Evolutionary conservation across 495 filamentous ascomycete species (phyloP).

Genomic region (Penicillium cosmopolitanum): DNA sequence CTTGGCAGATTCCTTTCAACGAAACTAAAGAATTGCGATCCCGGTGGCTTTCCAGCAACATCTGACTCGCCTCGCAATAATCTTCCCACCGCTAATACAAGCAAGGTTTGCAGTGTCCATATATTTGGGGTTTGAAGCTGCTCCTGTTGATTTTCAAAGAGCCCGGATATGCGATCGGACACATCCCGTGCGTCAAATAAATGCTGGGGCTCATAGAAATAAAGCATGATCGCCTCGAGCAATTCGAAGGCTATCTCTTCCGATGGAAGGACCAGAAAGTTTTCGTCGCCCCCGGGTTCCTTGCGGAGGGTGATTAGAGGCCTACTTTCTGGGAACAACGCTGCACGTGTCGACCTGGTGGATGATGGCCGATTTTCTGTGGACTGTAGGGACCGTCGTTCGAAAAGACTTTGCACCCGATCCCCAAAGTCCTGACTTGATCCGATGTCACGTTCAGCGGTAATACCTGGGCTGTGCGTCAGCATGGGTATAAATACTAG

Average conservation of each 20-base stretch:
- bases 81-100: conserved; percentile 14
- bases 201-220: conserved; percentile 13
- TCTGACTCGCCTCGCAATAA: conserved; percentile 8
- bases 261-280: background rate
- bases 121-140: background rate
- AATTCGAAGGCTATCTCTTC: conserved; percentile 9
- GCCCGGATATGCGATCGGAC: conserved; percentile 8
- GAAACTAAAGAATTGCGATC: conserved; percentile 1
- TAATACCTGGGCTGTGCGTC: background rate
- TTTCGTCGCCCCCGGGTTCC: background rate
- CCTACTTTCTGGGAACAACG: conserved; percentile 3
- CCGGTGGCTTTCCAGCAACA: background rate
- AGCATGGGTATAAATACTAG: background rate
- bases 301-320: background rate
- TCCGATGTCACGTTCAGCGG: conserved; percentile 14
- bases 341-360: conserved; percentile 1
- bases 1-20: background rate
- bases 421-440: conserved; percentile 15
- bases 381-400: conserved; percentile 2
- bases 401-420: conserved; percentile 10
- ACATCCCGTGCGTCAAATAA: conserved; percentile 14
- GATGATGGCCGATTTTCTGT: background rate
- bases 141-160: background rate
- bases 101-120: conserved; percentile 8
- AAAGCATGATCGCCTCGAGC: conserved; percentile 11